Evolutionary conservation across 441 rosid species (phyloP), one percentile per base, ranked within the genome.

Genomic region (Hura crepitans): DNA sequence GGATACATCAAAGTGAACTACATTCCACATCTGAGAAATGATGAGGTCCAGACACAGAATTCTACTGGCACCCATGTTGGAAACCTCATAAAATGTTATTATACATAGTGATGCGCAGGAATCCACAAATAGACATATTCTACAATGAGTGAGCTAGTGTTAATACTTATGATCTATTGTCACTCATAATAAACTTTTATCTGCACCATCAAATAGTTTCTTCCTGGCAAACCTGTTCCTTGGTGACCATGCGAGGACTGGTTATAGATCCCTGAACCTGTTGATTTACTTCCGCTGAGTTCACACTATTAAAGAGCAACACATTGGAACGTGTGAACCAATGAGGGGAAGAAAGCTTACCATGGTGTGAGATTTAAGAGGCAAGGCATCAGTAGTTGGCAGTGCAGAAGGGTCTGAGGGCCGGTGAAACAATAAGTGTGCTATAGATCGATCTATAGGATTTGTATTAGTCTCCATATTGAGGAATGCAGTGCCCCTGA

Each of bases 361-460:
- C 89, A 72, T 54, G 55, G 75, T 70, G 20, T 72, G 80, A 63
- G 89, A 66, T 81, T 87, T 85, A 25, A 74, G 79, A 42, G 88
- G 71, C 14, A 69, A 60, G 65, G 76, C 75, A 66, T 83, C 78
- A 18, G 58, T 80, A 20, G 79, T 72, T 20, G 83, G 81, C 72
- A 78, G 33, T 37, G 70, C 51, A 17, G 91, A 85, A 33, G 82
- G 81, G 73, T 88, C 90, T 17, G 85, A 79, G 11, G 97, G 95
- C 72, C 95, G 83, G 82, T 92, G 97, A 77, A 92, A 92, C 79
- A 92, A 78, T 23, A 92, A 70, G 75, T 92, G 97, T 15, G 97
- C 97, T 70, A 92, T 86, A 57, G 97, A 86, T 69, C 97, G 89
- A 75, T 92, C 97, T 66, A 92, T 92, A 28, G 97, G 97, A 77